A percentile compares a stretch with the other conserved stretches of the same genome.
These are phyloP conservation scores for Rhytidhysteron rufulum DNA, from an alignment of 2,329 filamentous ascomycete species.

Conservation along the genomic window DNA sequence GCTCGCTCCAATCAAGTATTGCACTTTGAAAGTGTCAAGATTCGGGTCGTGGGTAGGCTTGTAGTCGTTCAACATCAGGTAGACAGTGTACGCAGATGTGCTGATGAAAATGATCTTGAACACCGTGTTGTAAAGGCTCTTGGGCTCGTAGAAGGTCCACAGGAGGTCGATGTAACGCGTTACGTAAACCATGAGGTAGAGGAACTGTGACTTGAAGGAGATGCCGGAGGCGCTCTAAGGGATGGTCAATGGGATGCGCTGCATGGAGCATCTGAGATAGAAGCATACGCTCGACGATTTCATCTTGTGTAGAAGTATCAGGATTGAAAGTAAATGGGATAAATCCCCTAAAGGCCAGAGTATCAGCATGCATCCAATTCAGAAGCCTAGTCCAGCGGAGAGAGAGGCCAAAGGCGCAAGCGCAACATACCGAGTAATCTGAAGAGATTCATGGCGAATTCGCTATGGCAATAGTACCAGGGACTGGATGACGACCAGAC, in stretches of 20 bases:
- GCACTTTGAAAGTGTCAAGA: constrained; percentile 93
- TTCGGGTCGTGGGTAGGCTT: constrained; percentile 97
- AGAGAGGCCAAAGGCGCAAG: too few relatives aligned
- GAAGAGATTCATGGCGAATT: constrained; percentile 64
- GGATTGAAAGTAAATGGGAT: constrained; percentile 89
- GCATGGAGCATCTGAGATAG: not conserved
- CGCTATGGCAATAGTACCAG: constrained; percentile 9
- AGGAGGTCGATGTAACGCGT: constrained; percentile 92
- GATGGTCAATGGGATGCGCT: constrained; percentile 13
- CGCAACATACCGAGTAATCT: constrained; percentile 57
- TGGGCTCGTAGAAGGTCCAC: constrained; percentile 70
- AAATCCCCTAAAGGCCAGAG: constrained; percentile 68
- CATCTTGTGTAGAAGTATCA: constrained; percentile 97
- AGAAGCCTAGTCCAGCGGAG: too few relatives aligned
- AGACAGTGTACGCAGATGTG: constrained; percentile 89
- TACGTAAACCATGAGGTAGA: constrained; percentile 91
- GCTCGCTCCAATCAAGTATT: constrained; percentile 84
- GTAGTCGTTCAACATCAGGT: constrained; percentile 96
- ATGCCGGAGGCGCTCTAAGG: constrained; percentile 91
- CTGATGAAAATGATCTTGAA: constrained; percentile 96
- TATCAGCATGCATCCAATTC: constrained; percentile 22
- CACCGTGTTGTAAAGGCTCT: constrained; percentile 75
- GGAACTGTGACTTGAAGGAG: constrained; percentile 96
- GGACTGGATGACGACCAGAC: constrained; percentile 13
- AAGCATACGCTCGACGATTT: constrained; percentile 72